phyloP scores from a whole-genome alignment of 495 filamentous ascomycete species.

The Darksidea phi region DNA sequence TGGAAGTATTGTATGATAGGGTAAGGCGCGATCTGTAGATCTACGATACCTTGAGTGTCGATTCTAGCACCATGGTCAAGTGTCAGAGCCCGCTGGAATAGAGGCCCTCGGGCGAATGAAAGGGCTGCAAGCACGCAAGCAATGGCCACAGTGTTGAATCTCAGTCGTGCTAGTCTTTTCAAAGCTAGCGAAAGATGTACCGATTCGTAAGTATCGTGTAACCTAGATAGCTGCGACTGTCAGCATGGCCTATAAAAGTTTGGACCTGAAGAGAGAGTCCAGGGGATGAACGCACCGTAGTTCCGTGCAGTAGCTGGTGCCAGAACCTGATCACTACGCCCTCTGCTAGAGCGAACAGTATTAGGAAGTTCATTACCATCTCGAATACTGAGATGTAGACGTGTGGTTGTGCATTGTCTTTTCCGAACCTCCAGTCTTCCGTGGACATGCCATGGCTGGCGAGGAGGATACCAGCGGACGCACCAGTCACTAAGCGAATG shows the following conservation, averaged over 20 bases:
- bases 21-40: constrained; percentile 10
- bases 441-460: constrained; percentile 14
- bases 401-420: constrained; percentile 22
- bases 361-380: constrained; percentile 25
- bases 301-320: constrained; percentile 17
- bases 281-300: constrained; percentile 10
- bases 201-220: constrained; percentile 27
- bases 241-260: neutral
- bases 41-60: neutral
- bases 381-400: constrained; percentile 28
- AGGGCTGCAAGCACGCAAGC: constrained; percentile 25
- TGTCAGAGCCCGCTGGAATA: constrained; percentile 29
- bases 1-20: constrained; percentile 15
- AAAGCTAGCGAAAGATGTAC: constrained; percentile 18
- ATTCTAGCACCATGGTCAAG: neutral
- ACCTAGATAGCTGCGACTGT: constrained; percentile 6
- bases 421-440: constrained; percentile 18
- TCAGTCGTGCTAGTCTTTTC: constrained; percentile 4
- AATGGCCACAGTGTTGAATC: constrained; percentile 24
- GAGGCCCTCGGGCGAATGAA: constrained; percentile 16
- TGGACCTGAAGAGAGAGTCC: neutral
- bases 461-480: constrained; percentile 23
- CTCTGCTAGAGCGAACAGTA: constrained; percentile 17
- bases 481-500: constrained; percentile 21
- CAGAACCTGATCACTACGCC: constrained; percentile 25